Evolutionary conservation across 129 eudicot genomes (phyloP).

Genomic region (carrot (Daucus carota)): DH1_v3.0 NC_030383.2:43855501-43856000

Average conservation of each 20-base stretch:
- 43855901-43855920: constrained; percentile 97
- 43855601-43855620: neutral
- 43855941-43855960: neutral
- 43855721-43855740: neutral
- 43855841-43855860: constrained; percentile 82
- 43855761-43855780: neutral
- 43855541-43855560: too few relatives aligned
- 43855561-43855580: too few relatives aligned
- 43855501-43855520: too few relatives aligned
- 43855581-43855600: too few relatives aligned
- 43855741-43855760: neutral
- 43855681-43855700: neutral
- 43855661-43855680: neutral
- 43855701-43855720: neutral
- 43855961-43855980: neutral
- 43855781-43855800: constrained; percentile 28
- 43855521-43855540: too few relatives aligned
- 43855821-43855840: constrained; percentile 80
- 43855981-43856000: neutral
- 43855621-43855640: neutral
- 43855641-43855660: neutral
- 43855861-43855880: constrained; percentile 78
- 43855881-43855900: constrained; percentile 83
- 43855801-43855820: constrained; percentile 77
- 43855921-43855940: neutral